These are phyloP conservation scores for Verticillium tricorpus DNA, from an alignment of 2,329 filamentous ascomycete genomes.

Conservation along the genomic window DNA sequence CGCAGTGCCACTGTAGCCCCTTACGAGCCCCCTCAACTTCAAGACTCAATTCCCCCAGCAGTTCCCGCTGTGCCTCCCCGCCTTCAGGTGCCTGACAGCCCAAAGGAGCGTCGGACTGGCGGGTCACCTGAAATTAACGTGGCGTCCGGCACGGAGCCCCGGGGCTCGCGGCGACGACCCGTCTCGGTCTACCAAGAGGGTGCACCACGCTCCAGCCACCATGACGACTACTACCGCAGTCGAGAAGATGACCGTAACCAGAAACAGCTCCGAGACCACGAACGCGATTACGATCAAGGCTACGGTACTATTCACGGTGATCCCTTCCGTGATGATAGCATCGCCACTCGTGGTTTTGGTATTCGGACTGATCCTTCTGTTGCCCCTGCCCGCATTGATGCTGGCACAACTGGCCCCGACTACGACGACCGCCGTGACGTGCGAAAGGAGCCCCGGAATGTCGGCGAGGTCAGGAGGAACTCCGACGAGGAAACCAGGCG, in stretches of 20 bases:
- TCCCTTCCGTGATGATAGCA: conserved; percentile 40
- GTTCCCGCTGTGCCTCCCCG: conserved; percentile 22
- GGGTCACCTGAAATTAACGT: conserved; percentile 7
- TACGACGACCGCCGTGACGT: conserved; percentile 39
- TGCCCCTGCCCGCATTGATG: conserved; percentile 16
- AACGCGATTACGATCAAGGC: conserved; percentile 27
- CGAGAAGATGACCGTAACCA: conserved; percentile 43
- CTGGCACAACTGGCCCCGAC: conserved; percentile 23
- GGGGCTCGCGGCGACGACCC: conserved; percentile 32
- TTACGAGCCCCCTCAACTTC: conserved; percentile 38
- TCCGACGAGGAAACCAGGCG: conserved; percentile 11
- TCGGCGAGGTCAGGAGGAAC: conserved; percentile 11
- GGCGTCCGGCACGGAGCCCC: conserved; percentile 5
- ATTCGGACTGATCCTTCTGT: conserved; percentile 31
- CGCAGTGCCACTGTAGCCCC: conserved; percentile 28
- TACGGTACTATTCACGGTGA: conserved; percentile 25
- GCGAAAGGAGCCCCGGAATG: conserved; percentile 24
- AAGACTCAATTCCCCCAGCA: conserved; percentile 41
- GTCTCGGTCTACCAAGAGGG: conserved; percentile 51
- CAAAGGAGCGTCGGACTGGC: conserved; percentile 4
- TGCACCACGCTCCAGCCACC: conserved; percentile 34
- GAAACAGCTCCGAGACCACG: conserved; percentile 35
- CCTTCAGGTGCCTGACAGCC: conserved; percentile 14
- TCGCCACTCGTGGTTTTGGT: conserved; percentile 46
- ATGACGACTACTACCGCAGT: conserved; percentile 44